These are phyloP conservation scores for Escallonia rubra DNA, from an alignment of 129 eudicot species.

Conservation along the genomic window DNA sequence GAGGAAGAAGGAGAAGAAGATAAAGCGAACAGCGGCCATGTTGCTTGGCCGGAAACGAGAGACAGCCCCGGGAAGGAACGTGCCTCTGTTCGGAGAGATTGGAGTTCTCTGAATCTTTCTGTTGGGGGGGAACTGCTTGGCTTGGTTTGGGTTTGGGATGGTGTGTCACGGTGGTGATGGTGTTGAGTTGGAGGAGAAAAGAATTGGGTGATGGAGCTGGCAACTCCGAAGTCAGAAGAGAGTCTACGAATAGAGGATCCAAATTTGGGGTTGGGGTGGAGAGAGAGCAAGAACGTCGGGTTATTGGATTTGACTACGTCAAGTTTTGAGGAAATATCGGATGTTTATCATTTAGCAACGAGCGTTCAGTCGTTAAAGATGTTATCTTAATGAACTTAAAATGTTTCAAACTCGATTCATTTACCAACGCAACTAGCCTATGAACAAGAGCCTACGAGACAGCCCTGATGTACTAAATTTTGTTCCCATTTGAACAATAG, in stretches of 20 bases:
- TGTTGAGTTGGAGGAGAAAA: constrained; percentile 10
- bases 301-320: constrained; percentile 9
- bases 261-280: too few relatives aligned
- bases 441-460: too few relatives aligned
- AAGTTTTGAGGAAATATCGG: neutral
- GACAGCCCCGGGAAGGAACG: constrained; percentile 16
- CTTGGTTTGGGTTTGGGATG: constrained; percentile 8
- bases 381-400: too few relatives aligned
- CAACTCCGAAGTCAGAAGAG: neutral
- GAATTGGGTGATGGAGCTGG: constrained; percentile 20
- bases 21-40: constrained; percentile 48
- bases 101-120: constrained; percentile 20
- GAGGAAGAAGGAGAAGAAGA: constrained; percentile 4
- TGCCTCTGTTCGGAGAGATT: constrained; percentile 26
- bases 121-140: constrained; percentile 6
- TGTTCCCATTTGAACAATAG: too few relatives aligned
- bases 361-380: too few relatives aligned
- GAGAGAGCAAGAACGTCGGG: too few relatives aligned
- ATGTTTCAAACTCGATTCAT: too few relatives aligned
- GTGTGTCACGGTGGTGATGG: constrained; percentile 16
- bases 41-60: constrained; percentile 4
- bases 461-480: too few relatives aligned
- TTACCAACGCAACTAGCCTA: too few relatives aligned
- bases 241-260: constrained; percentile 9
- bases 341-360: too few relatives aligned